Evolutionary conservation across 305 asterid species (phyloP).

Genomic region (Ajuga reptans): DNA sequence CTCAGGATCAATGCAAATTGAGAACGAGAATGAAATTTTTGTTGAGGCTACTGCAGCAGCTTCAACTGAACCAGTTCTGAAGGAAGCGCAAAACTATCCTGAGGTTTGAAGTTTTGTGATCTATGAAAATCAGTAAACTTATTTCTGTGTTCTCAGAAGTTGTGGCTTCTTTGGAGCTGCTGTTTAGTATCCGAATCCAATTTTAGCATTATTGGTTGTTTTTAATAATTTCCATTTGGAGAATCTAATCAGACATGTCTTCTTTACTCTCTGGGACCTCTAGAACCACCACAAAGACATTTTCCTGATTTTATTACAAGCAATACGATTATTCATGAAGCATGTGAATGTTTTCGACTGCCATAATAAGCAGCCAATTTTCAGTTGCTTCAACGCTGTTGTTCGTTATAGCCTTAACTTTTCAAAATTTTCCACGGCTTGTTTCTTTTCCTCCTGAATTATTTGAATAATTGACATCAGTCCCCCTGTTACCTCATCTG

Average conservation of each 20-base stretch:
- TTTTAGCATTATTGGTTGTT: not conserved
- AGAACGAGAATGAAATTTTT: slow-evolving; percentile 20
- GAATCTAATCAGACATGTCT: not conserved
- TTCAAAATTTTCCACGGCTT: not conserved
- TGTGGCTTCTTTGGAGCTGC: not conserved
- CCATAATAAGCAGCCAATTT: not conserved
- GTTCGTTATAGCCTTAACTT: slow-evolving; percentile 12
- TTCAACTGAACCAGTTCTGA: slow-evolving; percentile 12
- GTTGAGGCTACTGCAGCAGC: slow-evolving; percentile 20
- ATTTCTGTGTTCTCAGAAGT: not conserved
- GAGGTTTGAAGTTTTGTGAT: slow-evolving; percentile 25
- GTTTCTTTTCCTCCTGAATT: not conserved
- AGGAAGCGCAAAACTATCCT: slow-evolving; percentile 16
- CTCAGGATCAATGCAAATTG: slow-evolving; percentile 24
- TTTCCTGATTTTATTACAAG: slow-evolving; percentile 4
- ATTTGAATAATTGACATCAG: not conserved
- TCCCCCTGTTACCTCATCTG: not conserved
- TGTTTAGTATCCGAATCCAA: not conserved
- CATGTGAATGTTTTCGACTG: not conserved
- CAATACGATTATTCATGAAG: not conserved
- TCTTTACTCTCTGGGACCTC: slow-evolving; percentile 2
- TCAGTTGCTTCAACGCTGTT: not conserved
- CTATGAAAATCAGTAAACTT: not conserved
- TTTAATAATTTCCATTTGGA: not conserved
- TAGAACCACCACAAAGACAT: not conserved